Conservation (phyloP, 306 rosid genomes). For the Citrullus mucosospermus region DNA sequence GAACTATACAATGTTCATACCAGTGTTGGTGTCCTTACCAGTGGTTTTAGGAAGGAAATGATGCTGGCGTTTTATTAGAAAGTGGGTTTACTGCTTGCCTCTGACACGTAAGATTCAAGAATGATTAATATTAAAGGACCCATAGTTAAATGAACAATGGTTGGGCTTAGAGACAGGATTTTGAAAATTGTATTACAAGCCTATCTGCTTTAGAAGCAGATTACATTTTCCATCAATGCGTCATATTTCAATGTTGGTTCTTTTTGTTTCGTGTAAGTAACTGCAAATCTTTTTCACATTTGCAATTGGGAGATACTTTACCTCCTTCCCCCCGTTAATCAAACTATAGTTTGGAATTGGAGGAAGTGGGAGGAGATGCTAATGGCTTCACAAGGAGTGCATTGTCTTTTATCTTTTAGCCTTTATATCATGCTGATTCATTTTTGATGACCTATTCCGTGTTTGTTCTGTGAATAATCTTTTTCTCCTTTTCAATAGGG, state of each 20-base stretch:
- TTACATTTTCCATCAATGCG: background rate
- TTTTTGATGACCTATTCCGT: background rate
- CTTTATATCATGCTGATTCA: background rate
- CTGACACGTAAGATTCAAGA: background rate
- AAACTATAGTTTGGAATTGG: background rate
- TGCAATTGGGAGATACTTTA: background rate
- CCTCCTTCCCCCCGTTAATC: background rate
- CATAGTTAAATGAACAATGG: background rate
- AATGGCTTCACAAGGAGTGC: background rate
- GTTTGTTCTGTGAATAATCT: conserved; percentile 7
- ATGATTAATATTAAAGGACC: background rate
- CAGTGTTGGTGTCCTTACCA: background rate
- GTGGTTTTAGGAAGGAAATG: background rate
- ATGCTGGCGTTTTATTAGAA: background rate
- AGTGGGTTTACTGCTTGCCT: background rate
- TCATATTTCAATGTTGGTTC: background rate
- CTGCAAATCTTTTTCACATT: background rate
- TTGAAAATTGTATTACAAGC: background rate
- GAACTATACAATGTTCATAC: background rate
- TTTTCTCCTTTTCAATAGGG: conserved; percentile 32
- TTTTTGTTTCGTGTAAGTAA: background rate
- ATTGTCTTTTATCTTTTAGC: background rate
- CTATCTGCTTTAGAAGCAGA: background rate
- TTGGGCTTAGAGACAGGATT: background rate
- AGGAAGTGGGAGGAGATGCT: background rate